These are phyloP conservation scores for Kitagawia praeruptora DNA, from an alignment of 129 eudicot species.

Conservation along the genomic window DNA sequence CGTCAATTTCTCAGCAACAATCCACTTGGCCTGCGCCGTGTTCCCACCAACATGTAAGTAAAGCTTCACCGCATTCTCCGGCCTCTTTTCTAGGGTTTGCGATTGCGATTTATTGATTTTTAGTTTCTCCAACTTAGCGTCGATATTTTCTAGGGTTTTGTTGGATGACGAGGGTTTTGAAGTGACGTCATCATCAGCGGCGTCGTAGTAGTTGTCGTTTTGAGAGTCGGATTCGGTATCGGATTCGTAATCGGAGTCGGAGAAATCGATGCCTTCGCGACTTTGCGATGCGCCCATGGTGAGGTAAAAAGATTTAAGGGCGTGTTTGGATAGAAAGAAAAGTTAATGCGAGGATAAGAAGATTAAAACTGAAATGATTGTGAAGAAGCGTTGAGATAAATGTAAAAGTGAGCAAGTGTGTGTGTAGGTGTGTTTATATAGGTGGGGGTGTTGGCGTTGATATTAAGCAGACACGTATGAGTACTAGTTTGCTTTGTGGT, in stretches of 20 bases:
- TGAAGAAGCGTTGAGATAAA: not conserved
- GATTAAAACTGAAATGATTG: constrained; percentile 1
- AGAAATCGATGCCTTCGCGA: constrained; percentile 81
- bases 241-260: constrained; percentile 50
- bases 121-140: constrained; percentile 45
- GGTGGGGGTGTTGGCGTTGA: not conserved
- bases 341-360: not conserved
- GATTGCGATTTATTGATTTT: constrained; percentile 48
- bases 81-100: constrained; percentile 19
- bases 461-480: not conserved
- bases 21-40: constrained; percentile 81
- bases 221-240: constrained; percentile 19
- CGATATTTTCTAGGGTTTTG: constrained; percentile 53
- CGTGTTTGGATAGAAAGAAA: not conserved
- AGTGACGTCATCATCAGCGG: constrained; percentile 25
- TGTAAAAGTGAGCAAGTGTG: not conserved
- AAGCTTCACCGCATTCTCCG: constrained; percentile 56
- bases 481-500: not conserved
- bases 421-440: too few relatives aligned
- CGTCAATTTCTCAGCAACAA: constrained; percentile 49
- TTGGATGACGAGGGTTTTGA: constrained; percentile 10
- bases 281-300: constrained; percentile 77
- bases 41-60: constrained; percentile 79
- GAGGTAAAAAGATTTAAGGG: too few relatives aligned
- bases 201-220: constrained; percentile 37